phyloP scores from a whole-genome alignment of 169 alveolate species.

The Perkinsus olseni region DNA sequence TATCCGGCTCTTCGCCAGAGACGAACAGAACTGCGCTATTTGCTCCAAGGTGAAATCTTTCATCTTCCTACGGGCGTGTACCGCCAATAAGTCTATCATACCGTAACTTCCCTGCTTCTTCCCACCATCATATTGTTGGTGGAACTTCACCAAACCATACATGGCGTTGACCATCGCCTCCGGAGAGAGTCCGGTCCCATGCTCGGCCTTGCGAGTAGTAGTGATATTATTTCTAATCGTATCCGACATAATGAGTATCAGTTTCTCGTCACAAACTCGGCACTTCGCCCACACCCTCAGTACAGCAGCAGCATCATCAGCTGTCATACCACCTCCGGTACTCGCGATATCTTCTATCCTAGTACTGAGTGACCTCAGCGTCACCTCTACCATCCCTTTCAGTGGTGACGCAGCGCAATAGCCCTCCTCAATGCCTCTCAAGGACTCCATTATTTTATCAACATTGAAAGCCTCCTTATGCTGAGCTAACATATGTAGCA shows the following conservation, averaged over 20 bases:
- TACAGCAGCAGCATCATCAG: neutral
- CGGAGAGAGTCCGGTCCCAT: neutral
- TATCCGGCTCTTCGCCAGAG: neutral
- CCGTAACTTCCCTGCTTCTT: neutral
- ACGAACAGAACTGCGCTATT: neutral
- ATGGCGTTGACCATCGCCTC: neutral
- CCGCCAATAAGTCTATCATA: neutral
- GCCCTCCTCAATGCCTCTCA: neutral
- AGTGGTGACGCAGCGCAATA: neutral
- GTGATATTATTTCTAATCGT: neutral
- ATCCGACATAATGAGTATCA: neutral
- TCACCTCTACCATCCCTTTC: neutral
- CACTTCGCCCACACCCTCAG: neutral
- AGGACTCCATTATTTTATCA: neutral
- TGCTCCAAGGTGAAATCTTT: neutral
- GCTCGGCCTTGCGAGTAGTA: neutral
- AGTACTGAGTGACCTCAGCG: neutral
- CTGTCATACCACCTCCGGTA: neutral
- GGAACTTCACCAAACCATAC: neutral
- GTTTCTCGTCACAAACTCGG: neutral
- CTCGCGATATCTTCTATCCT: neutral
- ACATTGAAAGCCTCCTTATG: neutral
- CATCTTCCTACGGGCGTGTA: neutral
- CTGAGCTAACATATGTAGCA: neutral
- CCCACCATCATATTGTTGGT: neutral